Evolutionary conservation across 2,329 filamentous ascomycete species (phyloP), one percentile per base, ranked within the genome.

Genomic region (Rachicladosporium sp.): DNA sequence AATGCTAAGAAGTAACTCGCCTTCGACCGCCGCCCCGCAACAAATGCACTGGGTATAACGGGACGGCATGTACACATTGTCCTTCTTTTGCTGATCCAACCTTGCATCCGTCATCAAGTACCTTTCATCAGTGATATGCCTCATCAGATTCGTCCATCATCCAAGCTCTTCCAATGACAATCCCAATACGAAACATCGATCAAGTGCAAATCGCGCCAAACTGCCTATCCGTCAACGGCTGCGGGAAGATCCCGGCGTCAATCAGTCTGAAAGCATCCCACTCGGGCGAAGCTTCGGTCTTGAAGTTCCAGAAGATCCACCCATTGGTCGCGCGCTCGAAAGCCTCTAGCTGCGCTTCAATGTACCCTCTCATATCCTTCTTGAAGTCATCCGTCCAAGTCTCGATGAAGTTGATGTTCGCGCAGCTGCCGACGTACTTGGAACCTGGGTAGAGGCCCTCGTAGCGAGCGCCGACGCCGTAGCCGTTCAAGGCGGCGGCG

Each of bases 221-320:
- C 43, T 44, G 46, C 33, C 44, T 35, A 10, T 38, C 33, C 10
- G 44, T 46, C 13, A 62, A 44, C 5, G 63, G 60, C 41, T 64
- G 56, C 7, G 69, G 69, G 47, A 72, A 72, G 5, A 73, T 43
- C 0, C 68, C 69, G 15, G 59, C 61, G 42, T 67, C 64, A 10
- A 70, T 53, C 4, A 72, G 52, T 19, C 52, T 53, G 39, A 66
- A 66, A 15, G 65, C 62, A 52, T 73, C 69, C 67, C 70, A 73
- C 47, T 71, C 69, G 32, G 63, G 60, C 10, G 44, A 45, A 12
- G 34, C 43, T 46, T 73, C 69, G 0, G 71, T 73, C 60, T 76
- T 76, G 59, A 72, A 75, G 44, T 72, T 46, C 70, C 71, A 75
- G 52, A 70, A 74, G 21, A 73, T 56, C 71, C 71, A 75, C 2